These are phyloP conservation scores for Neospermospora avenae DNA, from an alignment of 2,329 filamentous ascomycete genomes.

Conservation along the genomic window DNA sequence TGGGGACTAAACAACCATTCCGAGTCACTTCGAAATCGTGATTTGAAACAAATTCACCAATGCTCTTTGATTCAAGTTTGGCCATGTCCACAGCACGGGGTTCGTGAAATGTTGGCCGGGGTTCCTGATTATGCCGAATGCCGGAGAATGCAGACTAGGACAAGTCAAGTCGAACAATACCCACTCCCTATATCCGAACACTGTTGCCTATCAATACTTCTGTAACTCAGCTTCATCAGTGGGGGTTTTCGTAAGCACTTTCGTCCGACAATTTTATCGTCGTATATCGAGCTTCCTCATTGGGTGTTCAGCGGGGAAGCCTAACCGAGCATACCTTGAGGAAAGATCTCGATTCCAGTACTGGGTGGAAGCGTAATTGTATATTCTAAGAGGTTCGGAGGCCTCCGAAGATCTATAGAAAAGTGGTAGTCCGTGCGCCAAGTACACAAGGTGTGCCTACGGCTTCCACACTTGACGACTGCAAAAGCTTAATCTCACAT, in stretches of 20 bases:
- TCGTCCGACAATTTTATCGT: background rate
- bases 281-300: background rate
- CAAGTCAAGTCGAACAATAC: background rate
- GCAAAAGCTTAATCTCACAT: background rate
- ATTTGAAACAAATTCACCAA: too few relatives aligned
- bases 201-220: background rate
- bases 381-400: too few relatives aligned
- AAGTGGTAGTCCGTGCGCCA: too few relatives aligned
- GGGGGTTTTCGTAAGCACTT: background rate
- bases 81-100: background rate
- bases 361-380: too few relatives aligned
- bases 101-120: background rate
- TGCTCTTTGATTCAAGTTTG: background rate
- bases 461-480: constrained; percentile 2
- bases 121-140: background rate
- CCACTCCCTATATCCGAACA: background rate
- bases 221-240: background rate
- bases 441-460: too few relatives aligned
- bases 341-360: too few relatives aligned
- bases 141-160: background rate
- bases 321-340: background rate
- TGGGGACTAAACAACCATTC: too few relatives aligned
- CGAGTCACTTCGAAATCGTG: too few relatives aligned
- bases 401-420: too few relatives aligned
- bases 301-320: background rate